A percentile compares a stretch with the other conserved stretches of the same genome.
phyloP scores from a whole-genome alignment of 139 green algal species.

The Haematococcus lacustris region DNA sequence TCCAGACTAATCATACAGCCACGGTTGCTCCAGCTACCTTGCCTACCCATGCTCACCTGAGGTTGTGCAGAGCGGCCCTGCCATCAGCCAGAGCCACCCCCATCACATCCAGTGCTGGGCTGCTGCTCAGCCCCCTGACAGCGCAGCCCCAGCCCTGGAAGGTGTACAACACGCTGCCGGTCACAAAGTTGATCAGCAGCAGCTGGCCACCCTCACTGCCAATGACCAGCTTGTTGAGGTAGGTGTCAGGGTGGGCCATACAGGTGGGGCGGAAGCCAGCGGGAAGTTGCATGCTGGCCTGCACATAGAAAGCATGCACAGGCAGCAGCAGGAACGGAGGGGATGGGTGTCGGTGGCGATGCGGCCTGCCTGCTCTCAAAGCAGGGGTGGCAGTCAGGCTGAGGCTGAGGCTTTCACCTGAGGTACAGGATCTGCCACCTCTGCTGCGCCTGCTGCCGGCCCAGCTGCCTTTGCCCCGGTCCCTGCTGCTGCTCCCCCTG shows the following conservation, averaged over 20 bases:
- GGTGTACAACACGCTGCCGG: slow-evolving; percentile 54
- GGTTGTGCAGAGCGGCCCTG: slow-evolving; percentile 75
- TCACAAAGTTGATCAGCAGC: slow-evolving; percentile 87
- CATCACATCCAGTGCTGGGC: slow-evolving; percentile 89
- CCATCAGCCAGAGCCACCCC: slow-evolving; percentile 83
- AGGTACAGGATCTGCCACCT: no score
- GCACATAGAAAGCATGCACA: no score
- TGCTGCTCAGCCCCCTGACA: slow-evolving; percentile 59
- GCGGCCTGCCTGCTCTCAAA: no score
- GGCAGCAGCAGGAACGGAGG: no score
- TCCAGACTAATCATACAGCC: no score
- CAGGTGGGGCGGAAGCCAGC: slow-evolving; percentile 68
- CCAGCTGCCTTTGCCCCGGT: not conserved
- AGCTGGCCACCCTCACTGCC: slow-evolving; percentile 61
- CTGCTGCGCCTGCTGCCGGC: slow-evolving; percentile 3
- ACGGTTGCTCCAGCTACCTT: no score
- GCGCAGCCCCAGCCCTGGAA: slow-evolving; percentile 56
- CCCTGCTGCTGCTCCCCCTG: slow-evolving; percentile 5
- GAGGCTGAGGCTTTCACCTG: no score
- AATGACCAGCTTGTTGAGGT: slow-evolving; percentile 92
- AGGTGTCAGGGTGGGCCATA: slow-evolving; percentile 92
- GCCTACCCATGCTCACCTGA: slow-evolving; percentile 51
- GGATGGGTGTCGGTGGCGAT: no score
- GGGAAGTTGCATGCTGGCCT: not conserved
- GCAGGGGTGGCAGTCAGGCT: no score